phyloP scores from a whole-genome alignment of 2,329 filamentous ascomycete species.

The Aspergillus eucalypticola region DNA sequence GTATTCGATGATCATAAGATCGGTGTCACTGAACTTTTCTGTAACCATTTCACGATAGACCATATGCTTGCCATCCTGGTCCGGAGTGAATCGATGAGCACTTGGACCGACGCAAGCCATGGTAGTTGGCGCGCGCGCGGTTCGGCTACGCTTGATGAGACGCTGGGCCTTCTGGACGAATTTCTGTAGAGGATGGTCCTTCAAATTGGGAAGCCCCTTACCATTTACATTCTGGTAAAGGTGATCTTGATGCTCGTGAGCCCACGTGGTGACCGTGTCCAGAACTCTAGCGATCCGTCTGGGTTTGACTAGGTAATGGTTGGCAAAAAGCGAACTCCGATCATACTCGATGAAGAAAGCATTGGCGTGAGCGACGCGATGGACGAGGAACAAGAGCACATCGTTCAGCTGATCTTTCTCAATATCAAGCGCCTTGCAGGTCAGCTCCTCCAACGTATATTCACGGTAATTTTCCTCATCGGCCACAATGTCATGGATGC shows the following conservation, averaged over 20 bases:
- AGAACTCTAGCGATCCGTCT: slow-evolving; percentile 52
- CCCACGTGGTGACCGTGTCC: slow-evolving; percentile 56
- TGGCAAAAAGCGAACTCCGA: slow-evolving; percentile 34
- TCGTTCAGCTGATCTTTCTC: slow-evolving; percentile 31
- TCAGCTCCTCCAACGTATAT: slow-evolving; percentile 41
- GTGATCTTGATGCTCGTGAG: slow-evolving; percentile 52
- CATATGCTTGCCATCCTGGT: slow-evolving; percentile 29
- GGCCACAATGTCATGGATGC: slow-evolving; percentile 41
- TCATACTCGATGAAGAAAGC: slow-evolving; percentile 40
- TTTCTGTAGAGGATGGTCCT: slow-evolving; percentile 41
- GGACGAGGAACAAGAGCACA: slow-evolving; percentile 37
- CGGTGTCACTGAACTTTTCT: slow-evolving; percentile 49
- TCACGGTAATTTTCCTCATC: slow-evolving; percentile 36
- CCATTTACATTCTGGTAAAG: slow-evolving; percentile 30
- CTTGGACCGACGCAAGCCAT: slow-evolving; percentile 46
- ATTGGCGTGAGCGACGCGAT: slow-evolving; percentile 33
- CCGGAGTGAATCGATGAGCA: slow-evolving; percentile 29
- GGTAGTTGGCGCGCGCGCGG: slow-evolving; percentile 44
- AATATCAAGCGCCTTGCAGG: slow-evolving; percentile 35
- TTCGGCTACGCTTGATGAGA: slow-evolving; percentile 44
- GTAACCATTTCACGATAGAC: slow-evolving; percentile 36
- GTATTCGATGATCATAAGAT: slow-evolving; percentile 58
- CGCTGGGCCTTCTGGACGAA: slow-evolving; percentile 49
- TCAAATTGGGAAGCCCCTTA: slow-evolving; percentile 26
- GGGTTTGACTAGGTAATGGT: slow-evolving; percentile 53